Evolutionary conservation across 306 rosid genomes (phyloP).

Genomic region (Sechiopsis laciniata): DNA sequence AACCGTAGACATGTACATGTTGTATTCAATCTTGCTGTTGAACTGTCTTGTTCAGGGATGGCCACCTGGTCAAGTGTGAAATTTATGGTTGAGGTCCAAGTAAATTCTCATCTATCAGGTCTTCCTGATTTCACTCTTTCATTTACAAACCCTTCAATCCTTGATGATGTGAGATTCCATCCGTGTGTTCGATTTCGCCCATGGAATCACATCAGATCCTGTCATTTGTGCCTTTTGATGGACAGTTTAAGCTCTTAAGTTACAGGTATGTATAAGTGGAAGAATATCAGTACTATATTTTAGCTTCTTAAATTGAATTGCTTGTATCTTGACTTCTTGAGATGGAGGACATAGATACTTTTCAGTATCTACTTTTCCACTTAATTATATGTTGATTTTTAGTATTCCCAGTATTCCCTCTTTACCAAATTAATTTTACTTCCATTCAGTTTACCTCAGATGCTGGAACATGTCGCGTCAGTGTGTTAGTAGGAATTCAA

Average conservation of each 20-base stretch:
- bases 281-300: not conserved
- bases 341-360: not conserved
- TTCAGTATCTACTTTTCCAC: not conserved
- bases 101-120: constrained; percentile 85
- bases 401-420: too few relatives aligned
- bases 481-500: constrained; percentile 70
- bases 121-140: constrained; percentile 86
- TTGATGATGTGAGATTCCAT: constrained; percentile 89
- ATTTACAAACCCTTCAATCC: constrained; percentile 76
- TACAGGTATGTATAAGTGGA: constrained; percentile 52
- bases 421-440: constrained; percentile 18
- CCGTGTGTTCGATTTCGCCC: constrained; percentile 81
- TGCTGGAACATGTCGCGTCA: constrained; percentile 65
- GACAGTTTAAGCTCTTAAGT: constrained; percentile 87
- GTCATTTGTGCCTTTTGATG: constrained; percentile 95
- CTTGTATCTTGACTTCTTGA: not conserved
- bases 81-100: constrained; percentile 81
- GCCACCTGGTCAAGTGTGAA: constrained; percentile 77
- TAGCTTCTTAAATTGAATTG: not conserved
- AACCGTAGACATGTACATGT: not conserved
- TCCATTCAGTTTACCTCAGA: constrained; percentile 61
- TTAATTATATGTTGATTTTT: not conserved
- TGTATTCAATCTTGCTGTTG: constrained; percentile 10
- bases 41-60: constrained; percentile 57
- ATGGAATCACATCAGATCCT: constrained; percentile 80